Percentiles rank a stretch among this genome's conserved stretches.
These are phyloP conservation scores for Yamadazyma kitorensis DNA, from an alignment of 805 yeast genomes.

Conservation along the genomic window DNA sequence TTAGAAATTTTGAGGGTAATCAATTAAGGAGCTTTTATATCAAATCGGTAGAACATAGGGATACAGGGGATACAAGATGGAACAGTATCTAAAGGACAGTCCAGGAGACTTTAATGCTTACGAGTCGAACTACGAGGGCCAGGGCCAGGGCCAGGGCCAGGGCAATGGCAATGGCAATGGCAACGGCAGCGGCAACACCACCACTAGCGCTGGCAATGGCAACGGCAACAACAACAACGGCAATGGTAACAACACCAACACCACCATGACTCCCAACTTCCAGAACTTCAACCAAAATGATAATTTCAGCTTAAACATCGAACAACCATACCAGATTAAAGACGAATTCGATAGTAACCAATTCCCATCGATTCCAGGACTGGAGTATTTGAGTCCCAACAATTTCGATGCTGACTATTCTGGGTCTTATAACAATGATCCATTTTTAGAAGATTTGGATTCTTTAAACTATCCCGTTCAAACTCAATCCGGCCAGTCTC, in stretches of 20 bases:
- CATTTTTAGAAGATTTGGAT: conserved; percentile 31
- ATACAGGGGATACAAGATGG: too few species aligned
- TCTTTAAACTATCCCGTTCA: conserved; percentile 10
- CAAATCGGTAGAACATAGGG: too few species aligned
- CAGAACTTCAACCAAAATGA: conserved; percentile 4
- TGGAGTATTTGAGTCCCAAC: conserved; percentile 13
- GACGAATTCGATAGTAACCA: conserved; percentile 7
- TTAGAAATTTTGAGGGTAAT: too few species aligned
- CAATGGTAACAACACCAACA: conserved; percentile 12
- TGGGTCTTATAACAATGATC: conserved; percentile 20
- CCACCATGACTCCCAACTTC: conserved; percentile 2
- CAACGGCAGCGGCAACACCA: conserved; percentile 1
- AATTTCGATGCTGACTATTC: conserved; percentile 6
- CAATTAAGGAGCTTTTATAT: too few species aligned
- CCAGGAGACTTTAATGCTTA: conserved; percentile 20
- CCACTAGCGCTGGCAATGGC: conserved; percentile 5
- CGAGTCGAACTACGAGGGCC: neutral
- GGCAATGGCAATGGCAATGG: neutral
- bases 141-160: too few species aligned
- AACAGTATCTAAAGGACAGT: conserved; percentile 31
- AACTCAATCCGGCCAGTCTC: conserved; percentile 10
- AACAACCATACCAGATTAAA: conserved; percentile 11
- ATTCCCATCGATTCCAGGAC: conserved; percentile 13
- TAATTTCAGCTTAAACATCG: conserved; percentile 14
- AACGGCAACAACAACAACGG: conserved; percentile 2